Evolutionary conservation across 805 yeast species (phyloP).

Genomic region (Lachancea cidri): DNA sequence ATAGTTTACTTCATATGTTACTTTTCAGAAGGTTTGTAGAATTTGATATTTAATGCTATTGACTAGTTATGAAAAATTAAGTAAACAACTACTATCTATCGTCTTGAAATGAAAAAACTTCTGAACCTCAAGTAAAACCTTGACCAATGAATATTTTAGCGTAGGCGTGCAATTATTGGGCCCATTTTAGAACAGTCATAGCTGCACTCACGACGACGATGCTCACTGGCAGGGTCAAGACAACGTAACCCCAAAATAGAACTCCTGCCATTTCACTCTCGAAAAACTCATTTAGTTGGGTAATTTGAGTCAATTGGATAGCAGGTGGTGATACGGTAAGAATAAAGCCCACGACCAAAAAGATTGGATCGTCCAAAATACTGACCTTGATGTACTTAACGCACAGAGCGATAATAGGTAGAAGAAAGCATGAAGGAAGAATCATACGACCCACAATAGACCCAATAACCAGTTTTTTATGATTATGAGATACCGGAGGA

Average conservation of each 20-base stretch:
- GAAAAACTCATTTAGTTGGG: conserved; percentile 67
- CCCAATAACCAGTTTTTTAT: conserved; percentile 58
- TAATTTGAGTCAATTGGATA: conserved; percentile 74
- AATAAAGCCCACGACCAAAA: conserved; percentile 68
- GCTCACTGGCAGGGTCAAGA: conserved; percentile 70
- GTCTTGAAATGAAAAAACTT: neutral
- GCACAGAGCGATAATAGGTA: conserved; percentile 60
- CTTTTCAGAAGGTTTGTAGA: too few relatives aligned
- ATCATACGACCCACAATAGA: conserved; percentile 75
- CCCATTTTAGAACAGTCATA: conserved; percentile 44
- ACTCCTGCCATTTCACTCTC: conserved; percentile 83
- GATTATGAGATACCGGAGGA: conserved; percentile 60
- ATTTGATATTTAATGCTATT: too few relatives aligned
- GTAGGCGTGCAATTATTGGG: conserved; percentile 20
- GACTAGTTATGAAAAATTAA: neutral
- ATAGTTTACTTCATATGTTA: too few relatives aligned
- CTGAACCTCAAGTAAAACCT: neutral
- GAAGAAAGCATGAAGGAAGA: conserved; percentile 59
- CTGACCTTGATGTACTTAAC: conserved; percentile 62
- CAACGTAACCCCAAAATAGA: conserved; percentile 75
- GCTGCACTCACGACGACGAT: conserved; percentile 66
- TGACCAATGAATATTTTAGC: neutral
- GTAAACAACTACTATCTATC: neutral
- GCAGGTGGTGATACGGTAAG: conserved; percentile 81
- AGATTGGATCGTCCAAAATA: conserved; percentile 76